Percentiles rank a stretch among this genome's conserved stretches.
phyloP scores from a whole-genome alignment of 2,329 filamentous ascomycete species.

The Colletotrichum truncatum region DNA sequence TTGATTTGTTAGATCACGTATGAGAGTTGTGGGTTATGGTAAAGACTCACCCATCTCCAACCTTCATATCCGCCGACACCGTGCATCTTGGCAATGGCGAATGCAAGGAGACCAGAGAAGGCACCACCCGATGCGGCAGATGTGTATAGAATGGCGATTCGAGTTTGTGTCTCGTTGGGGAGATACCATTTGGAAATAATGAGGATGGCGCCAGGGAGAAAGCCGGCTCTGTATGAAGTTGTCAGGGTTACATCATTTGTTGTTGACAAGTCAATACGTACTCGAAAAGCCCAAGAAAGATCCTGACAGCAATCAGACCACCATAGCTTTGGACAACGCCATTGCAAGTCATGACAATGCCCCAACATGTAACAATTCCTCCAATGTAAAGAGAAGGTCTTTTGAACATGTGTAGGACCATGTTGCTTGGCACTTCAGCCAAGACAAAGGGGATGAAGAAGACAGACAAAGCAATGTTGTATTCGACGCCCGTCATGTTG shows the following conservation, averaged over 20 bases:
- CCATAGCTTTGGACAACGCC: conserved; percentile 48
- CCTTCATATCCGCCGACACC: conserved; percentile 51
- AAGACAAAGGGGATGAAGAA: conserved; percentile 72
- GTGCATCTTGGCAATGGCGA: conserved; percentile 55
- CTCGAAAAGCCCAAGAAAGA: conserved; percentile 51
- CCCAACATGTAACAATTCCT: conserved; percentile 45
- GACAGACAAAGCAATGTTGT: conserved; percentile 66
- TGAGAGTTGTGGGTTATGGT: neutral
- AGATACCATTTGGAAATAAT: conserved; percentile 44
- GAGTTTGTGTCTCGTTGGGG: conserved; percentile 38
- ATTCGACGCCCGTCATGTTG: conserved; percentile 61
- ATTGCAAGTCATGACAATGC: conserved; percentile 47
- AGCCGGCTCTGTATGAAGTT: conserved; percentile 38
- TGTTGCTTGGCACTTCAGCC: conserved; percentile 49
- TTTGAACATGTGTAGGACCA: conserved; percentile 47
- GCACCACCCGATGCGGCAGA: conserved; percentile 49
- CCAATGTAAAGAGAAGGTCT: conserved; percentile 55
- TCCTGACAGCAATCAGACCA: conserved; percentile 49
- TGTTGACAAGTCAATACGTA: conserved; percentile 25
- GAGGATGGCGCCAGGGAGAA: conserved; percentile 42
- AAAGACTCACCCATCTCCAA: conserved; percentile 52
- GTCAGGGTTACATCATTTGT: neutral
- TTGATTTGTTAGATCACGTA: conserved; percentile 8
- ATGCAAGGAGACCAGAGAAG: conserved; percentile 56
- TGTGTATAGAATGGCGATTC: conserved; percentile 46